phyloP scores from a whole-genome alignment of 169 alveolate genomes.

The Eimeria acervulina region DNA sequence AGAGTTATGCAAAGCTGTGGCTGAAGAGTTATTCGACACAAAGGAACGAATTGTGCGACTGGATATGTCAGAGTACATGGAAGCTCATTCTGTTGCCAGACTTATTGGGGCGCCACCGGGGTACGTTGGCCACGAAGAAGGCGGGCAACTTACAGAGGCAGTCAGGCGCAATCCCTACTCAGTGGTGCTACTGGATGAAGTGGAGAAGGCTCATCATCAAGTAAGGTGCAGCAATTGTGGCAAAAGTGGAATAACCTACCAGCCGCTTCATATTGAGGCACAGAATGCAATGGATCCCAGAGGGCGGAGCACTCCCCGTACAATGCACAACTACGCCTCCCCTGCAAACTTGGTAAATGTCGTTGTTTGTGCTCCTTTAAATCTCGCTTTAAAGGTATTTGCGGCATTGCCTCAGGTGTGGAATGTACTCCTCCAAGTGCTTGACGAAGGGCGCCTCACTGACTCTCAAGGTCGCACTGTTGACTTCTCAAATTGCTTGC shows the following conservation, averaged over 20 bases:
- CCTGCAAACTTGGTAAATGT: background rate
- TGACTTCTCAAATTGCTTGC: constrained; percentile 91
- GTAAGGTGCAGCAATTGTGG: constrained; percentile 78
- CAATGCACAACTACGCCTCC: background rate
- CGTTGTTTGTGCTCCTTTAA: background rate
- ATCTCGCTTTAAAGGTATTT: background rate
- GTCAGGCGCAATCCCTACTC: constrained; percentile 94
- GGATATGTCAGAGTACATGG: constrained; percentile 94
- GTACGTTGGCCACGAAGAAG: constrained; percentile 95
- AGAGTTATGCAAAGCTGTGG: constrained; percentile 94
- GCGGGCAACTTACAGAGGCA: constrained; percentile 95
- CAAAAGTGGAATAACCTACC: background rate
- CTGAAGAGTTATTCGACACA: constrained; percentile 93
- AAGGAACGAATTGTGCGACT: constrained; percentile 86
- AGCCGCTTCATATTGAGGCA: background rate
- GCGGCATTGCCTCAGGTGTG: constrained; percentile 84
- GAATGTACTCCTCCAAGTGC: constrained; percentile 84
- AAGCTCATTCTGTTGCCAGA: constrained; percentile 92
- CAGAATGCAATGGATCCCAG: background rate
- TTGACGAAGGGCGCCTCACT: constrained; percentile 94
- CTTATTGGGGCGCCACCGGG: constrained; percentile 97
- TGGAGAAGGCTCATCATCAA: constrained; percentile 97
- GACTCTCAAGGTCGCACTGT: constrained; percentile 94
- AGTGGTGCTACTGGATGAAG: constrained; percentile 95
- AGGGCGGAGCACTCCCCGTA: background rate